Evolutionary conservation across 31 red algal species (phyloP).

Genomic region (Porphyra umbilicalis): DNA sequence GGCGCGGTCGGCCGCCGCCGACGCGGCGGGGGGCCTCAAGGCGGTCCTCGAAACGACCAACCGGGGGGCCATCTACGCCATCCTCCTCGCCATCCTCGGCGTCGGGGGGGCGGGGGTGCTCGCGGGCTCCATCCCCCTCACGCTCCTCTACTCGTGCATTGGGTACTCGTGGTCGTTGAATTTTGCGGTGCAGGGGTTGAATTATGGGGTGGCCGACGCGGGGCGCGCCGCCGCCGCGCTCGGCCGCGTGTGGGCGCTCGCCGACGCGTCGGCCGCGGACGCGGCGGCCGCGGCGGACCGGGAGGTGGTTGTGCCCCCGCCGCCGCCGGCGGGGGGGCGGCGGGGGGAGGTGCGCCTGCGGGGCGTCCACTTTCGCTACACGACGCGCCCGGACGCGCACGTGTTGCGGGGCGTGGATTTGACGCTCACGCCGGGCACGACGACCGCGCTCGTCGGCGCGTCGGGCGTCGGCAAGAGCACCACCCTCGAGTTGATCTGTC

Average conservation of each 20-base stretch:
- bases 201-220: slow-evolving; percentile 51
- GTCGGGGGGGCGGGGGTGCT: slow-evolving; percentile 45
- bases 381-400: slow-evolving; percentile 42
- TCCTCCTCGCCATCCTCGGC: slow-evolving; percentile 21
- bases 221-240: slow-evolving; percentile 31
- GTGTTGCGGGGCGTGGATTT: slow-evolving; percentile 71
- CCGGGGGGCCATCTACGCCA: slow-evolving; percentile 36
- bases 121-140: slow-evolving; percentile 32
- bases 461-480: slow-evolving; percentile 90
- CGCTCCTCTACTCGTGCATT: slow-evolving; percentile 28
- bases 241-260: slow-evolving; percentile 33
- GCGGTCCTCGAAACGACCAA: slow-evolving; percentile 23
- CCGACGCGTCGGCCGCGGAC: slow-evolving; percentile 33
- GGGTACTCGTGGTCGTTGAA: slow-evolving; percentile 68
- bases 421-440: slow-evolving; percentile 63
- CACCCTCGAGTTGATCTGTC: slow-evolving; percentile 63
- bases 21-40: slow-evolving; percentile 13
- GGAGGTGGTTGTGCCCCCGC: background rate
- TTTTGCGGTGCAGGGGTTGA: slow-evolving; percentile 56
- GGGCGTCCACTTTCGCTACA: slow-evolving; percentile 82
- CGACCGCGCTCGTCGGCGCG: slow-evolving; percentile 77
- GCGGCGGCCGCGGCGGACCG: background rate
- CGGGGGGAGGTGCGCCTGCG: slow-evolving; percentile 44
- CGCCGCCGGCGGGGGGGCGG: background rate
- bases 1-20: background rate